Evolutionary conservation across 805 yeast species (phyloP).

Genomic region (Komagataella populi): DNA sequence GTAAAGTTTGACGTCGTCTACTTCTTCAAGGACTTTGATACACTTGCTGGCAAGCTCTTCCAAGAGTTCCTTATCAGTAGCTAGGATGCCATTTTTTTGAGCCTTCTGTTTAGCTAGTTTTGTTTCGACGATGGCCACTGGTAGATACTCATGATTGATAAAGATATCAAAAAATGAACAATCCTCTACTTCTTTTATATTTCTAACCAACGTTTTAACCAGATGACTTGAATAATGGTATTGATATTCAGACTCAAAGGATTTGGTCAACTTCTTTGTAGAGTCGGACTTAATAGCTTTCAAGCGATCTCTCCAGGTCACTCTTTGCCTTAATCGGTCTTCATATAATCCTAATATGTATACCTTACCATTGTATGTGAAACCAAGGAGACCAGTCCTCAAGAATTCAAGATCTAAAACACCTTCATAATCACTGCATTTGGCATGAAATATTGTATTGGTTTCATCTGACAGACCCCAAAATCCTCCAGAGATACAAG

Average conservation of each 20-base stretch:
- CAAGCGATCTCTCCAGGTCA: conserved; percentile 48
- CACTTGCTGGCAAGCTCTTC: conserved; percentile 35
- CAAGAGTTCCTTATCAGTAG: conserved; percentile 21
- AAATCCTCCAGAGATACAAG: conserved; percentile 81
- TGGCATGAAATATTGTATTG: conserved; percentile 66
- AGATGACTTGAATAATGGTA: conserved; percentile 84
- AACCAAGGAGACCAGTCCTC: conserved; percentile 86
- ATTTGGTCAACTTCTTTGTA: background rate
- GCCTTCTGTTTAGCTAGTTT: conserved; percentile 2
- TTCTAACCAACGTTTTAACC: conserved; percentile 70
- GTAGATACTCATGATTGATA: conserved; percentile 67
- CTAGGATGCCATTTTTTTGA: background rate
- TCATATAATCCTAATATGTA: conserved; percentile 84
- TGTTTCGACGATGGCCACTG: conserved; percentile 72
- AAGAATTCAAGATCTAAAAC: conserved; percentile 63
- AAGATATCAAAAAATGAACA: conserved; percentile 84
- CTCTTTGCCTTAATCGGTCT: conserved; percentile 73
- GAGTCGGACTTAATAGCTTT: conserved; percentile 8
- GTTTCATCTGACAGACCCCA: conserved; percentile 64
- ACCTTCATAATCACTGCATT: conserved; percentile 63
- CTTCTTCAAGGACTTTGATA: conserved; percentile 30
- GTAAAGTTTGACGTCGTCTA: conserved; percentile 66
- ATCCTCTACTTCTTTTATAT: conserved; percentile 71
- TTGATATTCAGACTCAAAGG: conserved; percentile 20
- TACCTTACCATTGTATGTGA: conserved; percentile 74